Conservation (phyloP, 108 stramenopile genomes). For the Pelagomonas calceolata region DNA sequence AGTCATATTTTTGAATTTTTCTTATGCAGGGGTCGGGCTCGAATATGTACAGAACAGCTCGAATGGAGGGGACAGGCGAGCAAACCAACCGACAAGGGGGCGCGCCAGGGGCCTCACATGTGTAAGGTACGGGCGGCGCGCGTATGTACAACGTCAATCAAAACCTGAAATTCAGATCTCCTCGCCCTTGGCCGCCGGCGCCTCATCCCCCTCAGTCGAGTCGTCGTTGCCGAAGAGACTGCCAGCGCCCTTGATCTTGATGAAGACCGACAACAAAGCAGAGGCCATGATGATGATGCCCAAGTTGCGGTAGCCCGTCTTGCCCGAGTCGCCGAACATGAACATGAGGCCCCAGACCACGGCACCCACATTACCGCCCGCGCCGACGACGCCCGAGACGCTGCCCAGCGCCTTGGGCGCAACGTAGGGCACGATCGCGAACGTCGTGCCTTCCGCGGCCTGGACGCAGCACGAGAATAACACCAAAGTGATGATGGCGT, state of each 20-base stretch:
- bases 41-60: no score
- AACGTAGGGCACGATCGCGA: constrained; percentile 70
- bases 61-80: no score
- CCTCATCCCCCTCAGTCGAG: no score
- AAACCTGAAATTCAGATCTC: no score
- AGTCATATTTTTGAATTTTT: no score
- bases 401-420: constrained; percentile 58
- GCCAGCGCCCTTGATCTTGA: constrained; percentile 55
- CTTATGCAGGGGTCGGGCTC: no score
- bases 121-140: no score
- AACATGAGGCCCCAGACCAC: constrained; percentile 47
- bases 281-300: constrained; percentile 33
- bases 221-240: no score
- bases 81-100: no score
- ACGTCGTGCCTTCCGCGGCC: constrained; percentile 60
- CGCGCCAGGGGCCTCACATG: no score
- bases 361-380: constrained; percentile 72
- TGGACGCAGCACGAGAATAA: constrained; percentile 68
- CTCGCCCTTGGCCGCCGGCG: no score
- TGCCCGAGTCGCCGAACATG: constrained; percentile 27
- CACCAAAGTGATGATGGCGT: constrained; percentile 53
- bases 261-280: constrained; percentile 18
- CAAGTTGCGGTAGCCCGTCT: constrained; percentile 44
- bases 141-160: no score
- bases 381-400: constrained; percentile 65